phyloP scores from a whole-genome alignment of 139 green algal genomes.

The Pleodorina starrii region DNA sequence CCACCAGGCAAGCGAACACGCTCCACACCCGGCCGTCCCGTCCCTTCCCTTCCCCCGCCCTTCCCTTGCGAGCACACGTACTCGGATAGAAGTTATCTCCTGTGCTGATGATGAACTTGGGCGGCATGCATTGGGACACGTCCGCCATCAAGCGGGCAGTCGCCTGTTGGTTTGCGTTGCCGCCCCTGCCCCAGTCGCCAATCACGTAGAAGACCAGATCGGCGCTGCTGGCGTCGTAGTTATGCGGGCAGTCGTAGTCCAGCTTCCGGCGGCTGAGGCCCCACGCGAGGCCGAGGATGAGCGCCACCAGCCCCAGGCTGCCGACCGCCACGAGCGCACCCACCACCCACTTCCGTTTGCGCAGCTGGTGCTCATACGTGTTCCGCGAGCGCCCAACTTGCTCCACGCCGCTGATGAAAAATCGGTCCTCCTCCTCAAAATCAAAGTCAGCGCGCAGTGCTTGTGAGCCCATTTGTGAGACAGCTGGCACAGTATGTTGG shows the following conservation, averaged over 20 bases:
- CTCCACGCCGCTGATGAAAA: constrained; percentile 18
- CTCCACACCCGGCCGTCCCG: too few relatives aligned
- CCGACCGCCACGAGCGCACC: not conserved
- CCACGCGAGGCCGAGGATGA: constrained; percentile 27
- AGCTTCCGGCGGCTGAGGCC: not conserved
- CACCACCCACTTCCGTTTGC: not conserved
- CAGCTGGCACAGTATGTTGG: not conserved
- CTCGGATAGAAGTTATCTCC: constrained; percentile 47
- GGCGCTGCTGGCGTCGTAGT: not conserved
- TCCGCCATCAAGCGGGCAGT: constrained; percentile 73
- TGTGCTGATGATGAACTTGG: constrained; percentile 37
- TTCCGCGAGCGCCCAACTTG: not conserved
- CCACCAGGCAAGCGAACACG: too few relatives aligned
- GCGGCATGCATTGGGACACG: not conserved
- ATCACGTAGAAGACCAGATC: constrained; percentile 48
- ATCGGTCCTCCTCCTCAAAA: constrained; percentile 26
- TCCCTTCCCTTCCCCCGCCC: not conserved
- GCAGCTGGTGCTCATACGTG: not conserved
- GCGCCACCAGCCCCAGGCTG: not conserved
- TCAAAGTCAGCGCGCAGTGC: constrained; percentile 15
- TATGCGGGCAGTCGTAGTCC: not conserved
- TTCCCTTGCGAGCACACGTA: constrained; percentile 12
- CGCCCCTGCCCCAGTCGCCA: constrained; percentile 80
- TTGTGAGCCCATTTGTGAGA: constrained; percentile 11
- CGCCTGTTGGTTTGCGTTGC: constrained; percentile 65